These are phyloP conservation scores for Speleostelium caveatum DNA, from an alignment of 78 protist species.

Conservation along the genomic window DNA sequence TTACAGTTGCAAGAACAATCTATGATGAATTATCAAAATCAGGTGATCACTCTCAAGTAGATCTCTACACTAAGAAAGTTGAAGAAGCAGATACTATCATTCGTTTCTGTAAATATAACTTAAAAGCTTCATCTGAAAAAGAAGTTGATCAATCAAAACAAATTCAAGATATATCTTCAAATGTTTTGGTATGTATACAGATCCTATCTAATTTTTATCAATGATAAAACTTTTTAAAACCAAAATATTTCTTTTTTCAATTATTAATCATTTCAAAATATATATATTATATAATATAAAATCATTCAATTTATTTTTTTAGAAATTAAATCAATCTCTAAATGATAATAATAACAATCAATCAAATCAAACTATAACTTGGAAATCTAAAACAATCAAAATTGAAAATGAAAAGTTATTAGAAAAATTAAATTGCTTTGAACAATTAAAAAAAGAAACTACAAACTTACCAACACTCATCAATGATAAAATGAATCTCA, in stretches of 20 bases:
- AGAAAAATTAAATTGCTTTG: neutral
- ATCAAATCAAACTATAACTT: neutral
- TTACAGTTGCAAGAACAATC: slow-evolving; percentile 14
- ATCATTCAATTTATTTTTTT: no score
- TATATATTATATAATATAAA: no score
- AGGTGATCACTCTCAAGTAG: slow-evolving; percentile 38
- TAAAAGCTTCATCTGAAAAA: neutral
- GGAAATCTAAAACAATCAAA: slow-evolving; percentile 32
- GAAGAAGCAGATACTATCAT: slow-evolving; percentile 51
- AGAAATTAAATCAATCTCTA: no score
- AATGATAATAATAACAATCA: no score
- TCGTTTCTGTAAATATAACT: slow-evolving; percentile 51
- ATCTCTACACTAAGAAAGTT: slow-evolving; percentile 13
- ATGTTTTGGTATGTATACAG: no score
- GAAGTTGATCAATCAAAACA: neutral
- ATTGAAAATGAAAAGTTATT: slow-evolving; percentile 9
- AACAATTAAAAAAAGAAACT: neutral
- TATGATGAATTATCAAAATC: neutral
- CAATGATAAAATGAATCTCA: neutral
- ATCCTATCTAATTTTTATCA: neutral
- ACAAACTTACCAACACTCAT: slow-evolving; percentile 1
- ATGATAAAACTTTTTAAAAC: neutral
- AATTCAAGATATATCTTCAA: neutral
- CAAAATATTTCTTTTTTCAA: no score
- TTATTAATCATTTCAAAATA: no score